phyloP scores from a whole-genome alignment of 768 basidiomycete species.

The Phaeotremella fagi region DNA sequence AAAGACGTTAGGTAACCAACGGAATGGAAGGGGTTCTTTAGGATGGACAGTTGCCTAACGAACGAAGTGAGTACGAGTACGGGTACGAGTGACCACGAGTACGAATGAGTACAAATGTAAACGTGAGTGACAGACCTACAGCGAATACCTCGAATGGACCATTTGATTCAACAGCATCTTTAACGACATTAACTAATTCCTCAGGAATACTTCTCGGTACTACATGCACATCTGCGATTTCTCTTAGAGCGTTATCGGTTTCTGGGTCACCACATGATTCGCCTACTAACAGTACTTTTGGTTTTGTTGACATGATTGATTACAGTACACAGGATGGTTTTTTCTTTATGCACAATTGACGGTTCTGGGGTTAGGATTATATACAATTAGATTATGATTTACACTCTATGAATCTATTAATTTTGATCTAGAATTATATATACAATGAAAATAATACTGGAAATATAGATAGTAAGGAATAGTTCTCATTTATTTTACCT shows the following conservation, averaged over 20 bases:
- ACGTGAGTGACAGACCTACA: neutral
- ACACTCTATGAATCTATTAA: too few relatives aligned
- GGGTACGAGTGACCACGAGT: neutral
- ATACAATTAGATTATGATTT: too few relatives aligned
- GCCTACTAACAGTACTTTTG: conserved; percentile 5
- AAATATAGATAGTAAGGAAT: too few relatives aligned
- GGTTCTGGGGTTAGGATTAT: too few relatives aligned
- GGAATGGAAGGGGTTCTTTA: conserved; percentile 8
- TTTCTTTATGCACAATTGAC: too few relatives aligned
- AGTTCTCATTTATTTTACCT: too few relatives aligned
- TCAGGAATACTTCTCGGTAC: neutral
- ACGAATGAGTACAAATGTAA: neutral
- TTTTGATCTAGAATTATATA: too few relatives aligned
- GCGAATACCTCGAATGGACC: neutral
- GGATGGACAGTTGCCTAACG: conserved; percentile 9
- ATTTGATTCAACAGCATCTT: neutral
- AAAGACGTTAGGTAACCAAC: conserved; percentile 11
- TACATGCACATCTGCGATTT: conserved; percentile 15
- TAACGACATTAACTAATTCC: neutral
- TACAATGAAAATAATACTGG: too few relatives aligned
- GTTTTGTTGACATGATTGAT: neutral
- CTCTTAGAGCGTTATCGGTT: conserved; percentile 10
- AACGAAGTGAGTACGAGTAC: neutral
- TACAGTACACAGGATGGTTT: too few relatives aligned
- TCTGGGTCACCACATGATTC: conserved; percentile 2